phyloP scores from a whole-genome alignment of 495 filamentous ascomycete genomes.

The Penicillium coprophilum region DNA sequence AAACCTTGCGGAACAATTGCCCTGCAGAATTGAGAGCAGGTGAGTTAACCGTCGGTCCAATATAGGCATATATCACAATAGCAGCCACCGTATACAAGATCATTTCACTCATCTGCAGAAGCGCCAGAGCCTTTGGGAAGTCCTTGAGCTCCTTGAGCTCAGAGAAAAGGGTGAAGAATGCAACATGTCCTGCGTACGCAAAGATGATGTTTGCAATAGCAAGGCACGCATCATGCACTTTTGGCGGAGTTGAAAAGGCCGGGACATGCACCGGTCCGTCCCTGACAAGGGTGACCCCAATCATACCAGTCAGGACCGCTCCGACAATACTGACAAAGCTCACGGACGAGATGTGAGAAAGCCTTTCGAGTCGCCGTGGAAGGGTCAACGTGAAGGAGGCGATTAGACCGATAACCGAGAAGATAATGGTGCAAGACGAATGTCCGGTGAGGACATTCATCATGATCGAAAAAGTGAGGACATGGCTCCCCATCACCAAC shows the following conservation, averaged over 20 bases:
- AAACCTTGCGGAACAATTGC: conserved; percentile 58
- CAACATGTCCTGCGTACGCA: conserved; percentile 57
- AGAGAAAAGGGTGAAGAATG: conserved; percentile 69
- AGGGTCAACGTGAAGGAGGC: conserved; percentile 60
- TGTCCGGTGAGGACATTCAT: conserved; percentile 63
- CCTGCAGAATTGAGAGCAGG: conserved; percentile 66
- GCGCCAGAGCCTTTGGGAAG: conserved; percentile 59
- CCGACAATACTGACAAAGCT: conserved; percentile 61
- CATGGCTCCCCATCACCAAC: conserved; percentile 72
- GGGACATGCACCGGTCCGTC: conserved; percentile 43
- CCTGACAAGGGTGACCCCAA: conserved; percentile 48
- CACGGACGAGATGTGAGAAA: conserved; percentile 57
- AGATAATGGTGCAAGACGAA: conserved; percentile 62
- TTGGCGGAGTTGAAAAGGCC: conserved; percentile 28
- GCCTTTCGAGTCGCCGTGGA: conserved; percentile 56
- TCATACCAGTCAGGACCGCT: conserved; percentile 66
- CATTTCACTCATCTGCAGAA: conserved; percentile 60
- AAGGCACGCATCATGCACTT: conserved; percentile 46
- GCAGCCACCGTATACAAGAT: conserved; percentile 65
- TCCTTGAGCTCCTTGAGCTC: conserved; percentile 65
- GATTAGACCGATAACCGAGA: conserved; percentile 57
- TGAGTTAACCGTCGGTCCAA: conserved; percentile 59
- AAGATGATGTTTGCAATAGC: conserved; percentile 32
- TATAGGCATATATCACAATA: conserved; percentile 65
- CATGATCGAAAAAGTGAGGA: conserved; percentile 69